Base-by-base conservation (phyloP, 495 filamentous ascomycete genomes). In the Lasiosphaeriaceae sp. region DNA sequence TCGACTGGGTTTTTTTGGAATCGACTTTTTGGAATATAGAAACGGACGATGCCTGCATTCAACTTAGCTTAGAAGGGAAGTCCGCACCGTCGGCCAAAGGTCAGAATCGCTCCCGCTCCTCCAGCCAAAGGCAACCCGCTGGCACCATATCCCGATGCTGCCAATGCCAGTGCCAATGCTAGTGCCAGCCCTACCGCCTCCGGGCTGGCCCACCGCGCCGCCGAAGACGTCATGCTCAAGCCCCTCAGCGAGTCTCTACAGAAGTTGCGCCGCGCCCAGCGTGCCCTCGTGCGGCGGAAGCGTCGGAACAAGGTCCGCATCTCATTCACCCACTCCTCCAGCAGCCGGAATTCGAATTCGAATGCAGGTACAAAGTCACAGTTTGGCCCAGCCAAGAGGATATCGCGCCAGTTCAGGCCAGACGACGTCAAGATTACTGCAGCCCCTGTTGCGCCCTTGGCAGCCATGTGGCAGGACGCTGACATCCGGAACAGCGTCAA, bases 1-100 rank as follows among this genome's bases (percentile, higher is more conserved):
- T 46, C 51, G 12, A 43, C 39, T 2, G 5, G 17, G 39, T 53
- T 39, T 45, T 52, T 59, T 65, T 56, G 50, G 50, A 58, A 50
- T 49, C 37, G 29, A 22, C 44, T 66, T 69, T 68, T 76, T 71
- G 68, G 68, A 71, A 69, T 71, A 69, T 71, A 71, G 19, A 62
- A 31, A 66, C 57, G 58, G 64, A 74, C 66, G 64, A 79, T 79
- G 77, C 65, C 70, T 67, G 65, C 69, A 66, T 66, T 73, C 68
- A 73, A 69, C 70, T 74, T 78, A 65, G 67, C 74, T 71, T 81
- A 77, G 74, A 75, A 75, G 59, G 73, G 74, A 63, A 74, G 70
- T 70, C 71, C 71, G 66, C 66, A 71, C 63, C 56, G 59, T 67
- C 71, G 71, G 57, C 74, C 75, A 21, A 69, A 66, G 54, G 67